Evolutionary conservation across 177 flowering plant genomes (phyloP), one percentile per base, ranked within the genome.

Genomic region (Vitis hybrid): DNA sequence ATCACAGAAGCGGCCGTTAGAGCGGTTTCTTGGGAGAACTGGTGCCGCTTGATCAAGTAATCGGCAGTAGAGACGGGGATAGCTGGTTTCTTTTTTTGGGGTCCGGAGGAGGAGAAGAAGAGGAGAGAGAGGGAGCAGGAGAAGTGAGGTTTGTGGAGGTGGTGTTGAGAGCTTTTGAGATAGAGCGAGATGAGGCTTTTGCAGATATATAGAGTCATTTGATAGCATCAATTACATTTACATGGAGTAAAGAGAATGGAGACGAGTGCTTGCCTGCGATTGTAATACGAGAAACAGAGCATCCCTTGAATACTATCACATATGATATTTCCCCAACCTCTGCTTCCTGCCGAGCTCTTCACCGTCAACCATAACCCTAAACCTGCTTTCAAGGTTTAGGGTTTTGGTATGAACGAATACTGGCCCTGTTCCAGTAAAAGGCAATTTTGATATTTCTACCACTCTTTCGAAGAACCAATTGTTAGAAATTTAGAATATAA

Each of bases 21-120:
- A 51, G 78, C 73, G 1, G 56, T 18, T 50, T 74, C 66, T 1
- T 73, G 73, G 23, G 78, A 75, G 56, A 75, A 67, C 1, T 65
- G 14, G 49, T 78, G 78, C 6, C 52, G 60, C 57, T 68, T 54
- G 45, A 68, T 64, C 55, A 78, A 68, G 66, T 68, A 65, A 13
- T 61, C 73, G 3, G 45, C 7, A 40, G 7, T 40, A 40, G 48
- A 15, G 1, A 65, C 19, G 2, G 48, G 34, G 9, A 26, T n/a
- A 12, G 18, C 15, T 52, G 60, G 49, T 1, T 48, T 52, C 32
- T 66, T 67, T 48, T 40, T 52, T 3, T 1, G 17, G 65, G 69
- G 19, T 10, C n/a, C 13, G 15, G 74, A 59, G 45, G 73, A 67
- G 34, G 73, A 26, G 49, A 17, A 71, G 45, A 54, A 67, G 21